Evolutionary conservation across 2,329 filamentous ascomycete species (phyloP).

Genomic region (Claviceps citrina): DNA sequence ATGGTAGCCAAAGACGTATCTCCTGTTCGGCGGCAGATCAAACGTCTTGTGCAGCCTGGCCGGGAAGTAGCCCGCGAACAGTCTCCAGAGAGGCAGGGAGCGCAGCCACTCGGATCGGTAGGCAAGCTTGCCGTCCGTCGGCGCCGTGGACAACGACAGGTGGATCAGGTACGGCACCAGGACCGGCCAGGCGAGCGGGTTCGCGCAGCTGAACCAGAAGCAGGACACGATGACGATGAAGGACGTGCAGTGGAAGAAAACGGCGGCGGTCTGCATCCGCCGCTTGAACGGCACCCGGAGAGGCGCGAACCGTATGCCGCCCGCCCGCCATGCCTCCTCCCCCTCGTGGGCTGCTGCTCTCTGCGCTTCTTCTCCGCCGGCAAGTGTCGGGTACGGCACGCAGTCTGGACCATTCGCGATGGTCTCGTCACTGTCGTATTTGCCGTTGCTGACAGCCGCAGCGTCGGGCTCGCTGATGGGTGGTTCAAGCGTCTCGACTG

Average conservation of each 20-base stretch:
- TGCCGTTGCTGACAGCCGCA: background rate
- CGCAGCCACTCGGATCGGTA: constrained; percentile 64
- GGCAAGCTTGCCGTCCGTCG: constrained; percentile 57
- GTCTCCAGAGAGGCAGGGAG: constrained; percentile 60
- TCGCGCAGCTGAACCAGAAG: constrained; percentile 84
- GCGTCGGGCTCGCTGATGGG: too few relatives aligned
- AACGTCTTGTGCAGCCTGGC: constrained; percentile 74
- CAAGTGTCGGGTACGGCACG: constrained; percentile 16
- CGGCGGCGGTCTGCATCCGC: constrained; percentile 62
- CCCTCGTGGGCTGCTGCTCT: constrained; percentile 14
- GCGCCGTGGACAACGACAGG: constrained; percentile 63
- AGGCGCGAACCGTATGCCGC: constrained; percentile 69
- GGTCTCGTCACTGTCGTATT: background rate
- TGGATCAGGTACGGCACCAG: constrained; percentile 66
- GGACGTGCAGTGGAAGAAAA: constrained; percentile 56
- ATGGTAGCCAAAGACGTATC: constrained; percentile 95
- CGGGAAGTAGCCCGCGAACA: constrained; percentile 88
- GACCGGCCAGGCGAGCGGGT: constrained; percentile 80
- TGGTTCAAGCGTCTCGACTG: too few relatives aligned
- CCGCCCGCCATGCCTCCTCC: constrained; percentile 21
- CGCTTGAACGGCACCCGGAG: constrained; percentile 56
- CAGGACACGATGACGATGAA: constrained; percentile 56
- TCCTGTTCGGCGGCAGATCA: constrained; percentile 61
- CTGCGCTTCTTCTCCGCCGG: constrained; percentile 8
- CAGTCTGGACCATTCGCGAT: constrained; percentile 6